phyloP scores from a whole-genome alignment of 495 filamentous ascomycete species.

The Cryomyces minteri region DNA sequence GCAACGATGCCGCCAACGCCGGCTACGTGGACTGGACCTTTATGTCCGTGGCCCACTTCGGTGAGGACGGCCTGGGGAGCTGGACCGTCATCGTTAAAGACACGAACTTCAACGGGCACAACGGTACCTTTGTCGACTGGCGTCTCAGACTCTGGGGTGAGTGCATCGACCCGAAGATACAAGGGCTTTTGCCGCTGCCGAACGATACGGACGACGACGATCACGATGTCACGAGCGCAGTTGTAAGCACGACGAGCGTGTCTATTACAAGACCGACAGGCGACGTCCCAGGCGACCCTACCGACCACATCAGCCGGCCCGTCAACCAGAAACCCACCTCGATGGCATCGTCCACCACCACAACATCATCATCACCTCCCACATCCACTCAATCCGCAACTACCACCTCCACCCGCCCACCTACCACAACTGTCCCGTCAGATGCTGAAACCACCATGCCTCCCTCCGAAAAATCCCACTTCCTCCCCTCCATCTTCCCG shows the following conservation, averaged over 20 bases:
- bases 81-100: slow-evolving; percentile 92
- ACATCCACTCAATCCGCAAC: background rate
- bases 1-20: slow-evolving; percentile 34
- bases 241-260: slow-evolving; percentile 33
- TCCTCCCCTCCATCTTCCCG: slow-evolving; percentile 79
- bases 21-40: slow-evolving; percentile 98
- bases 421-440: slow-evolving; percentile 20
- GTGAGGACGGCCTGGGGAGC: slow-evolving; percentile 67
- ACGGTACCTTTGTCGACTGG: slow-evolving; percentile 78
- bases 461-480: slow-evolving; percentile 23
- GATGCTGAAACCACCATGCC: slow-evolving; percentile 5
- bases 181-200: slow-evolving; percentile 62
- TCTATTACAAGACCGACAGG: slow-evolving; percentile 27
- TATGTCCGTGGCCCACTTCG: slow-evolving; percentile 96
- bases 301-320: slow-evolving; percentile 64
- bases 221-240: slow-evolving; percentile 34
- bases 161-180: slow-evolving; percentile 50
- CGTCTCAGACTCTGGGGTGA: slow-evolving; percentile 90
- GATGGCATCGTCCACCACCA: slow-evolving; percentile 14
- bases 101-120: slow-evolving; percentile 52
- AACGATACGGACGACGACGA: slow-evolving; percentile 66
- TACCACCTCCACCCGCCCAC: slow-evolving; percentile 10
- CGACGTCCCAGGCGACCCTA: slow-evolving; percentile 29
- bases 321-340: slow-evolving; percentile 38
- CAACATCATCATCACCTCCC: slow-evolving; percentile 1